Conservation (phyloP, 225 moss, liverwort and hornwort species). For the Marchantia polymorpha region DNA sequence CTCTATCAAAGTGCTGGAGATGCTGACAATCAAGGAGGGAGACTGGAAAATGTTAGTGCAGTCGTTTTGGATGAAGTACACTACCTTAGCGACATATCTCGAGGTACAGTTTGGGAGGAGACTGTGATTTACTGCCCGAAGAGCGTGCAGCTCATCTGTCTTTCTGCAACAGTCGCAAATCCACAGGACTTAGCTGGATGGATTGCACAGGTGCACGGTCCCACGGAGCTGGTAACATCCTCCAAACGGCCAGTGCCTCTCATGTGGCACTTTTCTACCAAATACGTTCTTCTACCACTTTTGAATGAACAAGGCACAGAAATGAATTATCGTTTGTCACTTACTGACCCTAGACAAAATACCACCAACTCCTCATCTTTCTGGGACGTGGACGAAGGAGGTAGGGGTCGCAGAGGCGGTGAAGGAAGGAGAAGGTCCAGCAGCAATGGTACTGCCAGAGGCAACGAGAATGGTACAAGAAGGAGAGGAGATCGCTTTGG, state of each 20-base stretch:
- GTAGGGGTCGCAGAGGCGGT: slow-evolving; percentile 19
- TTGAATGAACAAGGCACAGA: slow-evolving; percentile 74
- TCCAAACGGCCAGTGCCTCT: slow-evolving; percentile 85
- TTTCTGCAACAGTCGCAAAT: slow-evolving; percentile 90
- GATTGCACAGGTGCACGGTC: slow-evolving; percentile 95
- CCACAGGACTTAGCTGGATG: slow-evolving; percentile 92
- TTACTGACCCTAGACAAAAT: slow-evolving; percentile 19
- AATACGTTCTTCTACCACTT: slow-evolving; percentile 68
- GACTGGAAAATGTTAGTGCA: slow-evolving; percentile 73
- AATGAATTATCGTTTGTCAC: slow-evolving; percentile 62
- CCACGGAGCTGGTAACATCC: slow-evolving; percentile 90
- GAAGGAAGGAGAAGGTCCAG: slow-evolving; percentile 26
- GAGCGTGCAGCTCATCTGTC: slow-evolving; percentile 81
- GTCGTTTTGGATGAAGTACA: slow-evolving; percentile 96
- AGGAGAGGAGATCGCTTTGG: slow-evolving; percentile 44
- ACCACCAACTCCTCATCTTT: slow-evolving; percentile 18
- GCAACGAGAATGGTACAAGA: slow-evolving; percentile 41
- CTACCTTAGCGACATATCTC: slow-evolving; percentile 91
- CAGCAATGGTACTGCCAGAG: slow-evolving; percentile 26
- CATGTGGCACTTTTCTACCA: slow-evolving; percentile 91
- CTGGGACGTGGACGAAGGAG: slow-evolving; percentile 30
- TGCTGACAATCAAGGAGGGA: slow-evolving; percentile 59
- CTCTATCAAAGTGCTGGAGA: slow-evolving; percentile 84
- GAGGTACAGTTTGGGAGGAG: slow-evolving; percentile 98
- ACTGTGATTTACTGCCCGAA: slow-evolving; percentile 97